A percentile compares a stretch with the other conserved stretches of the same genome.
Conservation (phyloP, 768 basidiomycete genomes). For the Auricularia sp. region DNA sequence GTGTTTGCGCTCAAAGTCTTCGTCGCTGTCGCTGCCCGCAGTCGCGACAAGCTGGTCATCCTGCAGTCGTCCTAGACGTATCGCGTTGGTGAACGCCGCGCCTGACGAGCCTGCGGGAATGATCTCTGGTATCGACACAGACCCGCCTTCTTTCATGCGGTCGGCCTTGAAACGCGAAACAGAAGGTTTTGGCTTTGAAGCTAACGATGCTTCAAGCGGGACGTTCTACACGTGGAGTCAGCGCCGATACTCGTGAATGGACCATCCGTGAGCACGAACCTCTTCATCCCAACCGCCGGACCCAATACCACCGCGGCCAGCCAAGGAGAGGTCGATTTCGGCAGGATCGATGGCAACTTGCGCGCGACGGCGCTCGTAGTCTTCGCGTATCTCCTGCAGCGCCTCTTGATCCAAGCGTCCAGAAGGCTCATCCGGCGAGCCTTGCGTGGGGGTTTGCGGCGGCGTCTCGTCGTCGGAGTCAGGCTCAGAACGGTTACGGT, state of each 20-base stretch:
- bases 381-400: neutral
- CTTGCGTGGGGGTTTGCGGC: neutral
- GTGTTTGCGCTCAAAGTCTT: neutral
- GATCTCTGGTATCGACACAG: neutral
- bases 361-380: neutral
- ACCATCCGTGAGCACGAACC: neutral
- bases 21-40: slow-evolving; percentile 3
- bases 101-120: neutral
- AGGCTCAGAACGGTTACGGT: neutral
- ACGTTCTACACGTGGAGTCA: neutral
- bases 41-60: slow-evolving; percentile 1
- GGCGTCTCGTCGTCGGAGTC: slow-evolving; percentile 8
- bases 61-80: slow-evolving; percentile 1
- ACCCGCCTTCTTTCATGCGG: neutral
- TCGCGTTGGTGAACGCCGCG: neutral
- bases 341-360: neutral
- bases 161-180: slow-evolving; percentile 5
- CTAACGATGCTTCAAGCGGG: neutral
- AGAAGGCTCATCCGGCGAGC: neutral
- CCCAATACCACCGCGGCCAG: neutral
- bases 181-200: neutral
- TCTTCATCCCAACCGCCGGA: slow-evolving; percentile 7
- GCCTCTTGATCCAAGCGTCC: neutral
- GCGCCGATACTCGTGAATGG: no score
- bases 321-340: neutral